Evolutionary conservation across 495 filamentous ascomycete species (phyloP), one percentile per base, ranked within the genome.

Genomic region (Talaromyces stipitatus): DNA sequence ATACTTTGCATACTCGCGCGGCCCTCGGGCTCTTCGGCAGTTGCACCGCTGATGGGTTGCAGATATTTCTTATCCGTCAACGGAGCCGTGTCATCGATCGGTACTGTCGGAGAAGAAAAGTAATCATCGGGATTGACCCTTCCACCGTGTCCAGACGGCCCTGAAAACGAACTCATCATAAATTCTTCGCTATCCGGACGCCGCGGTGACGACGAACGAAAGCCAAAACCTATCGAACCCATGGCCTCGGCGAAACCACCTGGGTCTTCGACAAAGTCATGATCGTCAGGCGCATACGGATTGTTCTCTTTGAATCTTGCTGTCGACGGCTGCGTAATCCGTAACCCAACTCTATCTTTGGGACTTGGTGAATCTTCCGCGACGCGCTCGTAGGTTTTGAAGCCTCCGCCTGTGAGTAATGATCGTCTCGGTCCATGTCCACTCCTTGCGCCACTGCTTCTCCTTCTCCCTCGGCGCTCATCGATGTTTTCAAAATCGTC

Each of bases 1-100:
- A 76, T 66, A 54, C 82, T 87, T 61, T 86, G 85, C 38, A 82
- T 84, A 63, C 82, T 59, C 74, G 55, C 61, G 70, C 84, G 82
- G 32, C 83, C 82, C 43, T 77, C 70, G 55, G 82, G 80, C n/a
- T 62, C 69, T 41, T 72, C 75, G 9, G 75, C 71, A 23, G 69
- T 62, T 29, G 75, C 76, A 45, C 88, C 85, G 58, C 80, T 79
- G 27, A 92, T 86, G 41, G 87, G 87, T 66, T 90, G 86, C 14
- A 83, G 65, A 58, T 80, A 77, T 58, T 66, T 72, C 29, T 72
- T 65, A 60, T 82, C 75, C 23, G 87, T 90, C 60, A 94, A 75
- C 55, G 82, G 84, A 30, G 82, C 79, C 5, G 76, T 79, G 63
- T 96, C 90, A 26, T 83, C 83, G 62, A 91, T 86, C 20, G 64